Base-by-base conservation (phyloP, 768 basidiomycete genomes). In the Tylopilus felleus region DNA sequence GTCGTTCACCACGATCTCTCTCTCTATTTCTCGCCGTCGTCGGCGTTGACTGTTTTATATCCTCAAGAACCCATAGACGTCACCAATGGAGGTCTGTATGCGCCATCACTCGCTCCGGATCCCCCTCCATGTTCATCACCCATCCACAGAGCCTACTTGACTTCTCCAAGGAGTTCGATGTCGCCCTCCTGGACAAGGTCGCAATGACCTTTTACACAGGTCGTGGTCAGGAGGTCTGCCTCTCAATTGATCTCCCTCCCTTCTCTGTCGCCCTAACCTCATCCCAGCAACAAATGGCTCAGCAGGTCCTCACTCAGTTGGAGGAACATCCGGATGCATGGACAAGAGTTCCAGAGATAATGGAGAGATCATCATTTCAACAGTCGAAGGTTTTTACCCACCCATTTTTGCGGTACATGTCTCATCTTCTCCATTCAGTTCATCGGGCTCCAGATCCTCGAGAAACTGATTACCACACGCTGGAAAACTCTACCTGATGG, bases 401-500 rank as follows among this genome's bases (percentile, higher is more conserved):
- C 51, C n/a, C 29, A 39, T 25, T 3, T 27, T 8, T 21, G 14
- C 16, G 4, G 36, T 28, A 12, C 36, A 40, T 23, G 25, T 58
- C 52, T 61, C 60, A 68, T 60, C 53, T 39, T 56, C 49, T 42
- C 29, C 38, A 28, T 58, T 29, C 55, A 98, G 95, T 98, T 92
- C 72, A 93, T 99, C 68, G 96, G 93, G 39, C 77, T 98, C 49
- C 95, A 98, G 73, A 96, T 99, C 68, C 78, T 99, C 33, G 97
- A 98, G 74, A 98, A 88, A 74, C 79, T 99, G 55, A 93, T 99
- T 71, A 84, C 78, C 55, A 97, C 93, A 40, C 80, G 93, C 61
- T 99, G 97, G 97, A 95, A 93, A 75, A 89, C 93, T 31, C 75
- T 99, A 47, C 96, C 97, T 21, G 89, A 93, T 49, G 92, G 90